Conservation (phyloP, 768 basidiomycete genomes). For the Clathrus columnatus region DNA sequence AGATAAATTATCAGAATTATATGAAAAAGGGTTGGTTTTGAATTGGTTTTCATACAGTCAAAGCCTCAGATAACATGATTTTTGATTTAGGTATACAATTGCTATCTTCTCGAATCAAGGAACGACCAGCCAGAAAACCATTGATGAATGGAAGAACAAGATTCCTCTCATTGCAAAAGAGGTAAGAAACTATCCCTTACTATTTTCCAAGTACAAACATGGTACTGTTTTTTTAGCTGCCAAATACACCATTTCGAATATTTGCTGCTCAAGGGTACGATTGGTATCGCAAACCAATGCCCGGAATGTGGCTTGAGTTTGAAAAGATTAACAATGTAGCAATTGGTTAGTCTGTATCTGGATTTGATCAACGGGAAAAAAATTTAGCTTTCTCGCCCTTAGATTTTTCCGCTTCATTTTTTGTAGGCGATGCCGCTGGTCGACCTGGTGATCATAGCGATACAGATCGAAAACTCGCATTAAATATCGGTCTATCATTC, state of each 20-base stretch:
- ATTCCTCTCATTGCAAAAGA: constrained; percentile 52
- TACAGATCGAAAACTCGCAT: constrained; percentile 80
- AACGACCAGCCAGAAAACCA: constrained; percentile 32
- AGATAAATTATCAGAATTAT: constrained; percentile 48
- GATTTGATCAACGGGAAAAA: not conserved
- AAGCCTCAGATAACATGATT: not conserved
- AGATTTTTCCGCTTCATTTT: constrained; percentile 66
- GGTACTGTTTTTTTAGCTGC: too few species aligned
- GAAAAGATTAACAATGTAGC: constrained; percentile 50
- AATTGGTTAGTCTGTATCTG: constrained; percentile 51
- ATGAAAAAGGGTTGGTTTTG: constrained; percentile 48
- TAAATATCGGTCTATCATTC: constrained; percentile 66
- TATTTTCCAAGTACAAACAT: not conserved
- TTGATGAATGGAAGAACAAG: constrained; percentile 71
- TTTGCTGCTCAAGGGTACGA: constrained; percentile 73
- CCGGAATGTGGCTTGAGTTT: constrained; percentile 77
- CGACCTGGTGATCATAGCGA: constrained; percentile 67
- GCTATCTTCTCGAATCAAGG: constrained; percentile 79
- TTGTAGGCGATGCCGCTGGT: constrained; percentile 88
- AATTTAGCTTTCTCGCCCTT: not conserved
- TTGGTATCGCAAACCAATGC: constrained; percentile 76
- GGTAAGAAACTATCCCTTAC: constrained; percentile 18
- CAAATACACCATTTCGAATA: constrained; percentile 63
- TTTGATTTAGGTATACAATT: constrained; percentile 46
- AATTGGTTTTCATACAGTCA: not conserved